These are phyloP conservation scores for Kwoniella bestiolae DNA, from an alignment of 768 basidiomycete species.

Conservation along the genomic window DNA sequence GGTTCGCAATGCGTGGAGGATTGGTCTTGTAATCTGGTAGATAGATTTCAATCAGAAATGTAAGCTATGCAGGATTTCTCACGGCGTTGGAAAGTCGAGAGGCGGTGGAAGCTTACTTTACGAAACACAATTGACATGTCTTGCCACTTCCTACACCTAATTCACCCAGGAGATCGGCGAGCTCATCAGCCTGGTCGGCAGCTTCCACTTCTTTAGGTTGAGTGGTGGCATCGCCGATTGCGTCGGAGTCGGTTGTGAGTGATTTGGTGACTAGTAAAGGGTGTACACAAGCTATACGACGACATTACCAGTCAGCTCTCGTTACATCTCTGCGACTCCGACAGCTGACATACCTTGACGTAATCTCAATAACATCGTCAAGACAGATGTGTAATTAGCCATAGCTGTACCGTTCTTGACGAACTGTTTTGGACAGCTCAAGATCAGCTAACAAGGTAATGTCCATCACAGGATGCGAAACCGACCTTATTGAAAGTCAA, in stretches of 20 bases:
- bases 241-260: slow-evolving; percentile 69
- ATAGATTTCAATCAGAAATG: background rate
- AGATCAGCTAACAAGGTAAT: background rate
- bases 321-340: slow-evolving; percentile 3
- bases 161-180: slow-evolving; percentile 73
- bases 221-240: slow-evolving; percentile 67
- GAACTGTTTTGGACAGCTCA: slow-evolving; percentile 38
- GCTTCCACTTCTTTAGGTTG: slow-evolving; percentile 63
- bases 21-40: slow-evolving; percentile 29
- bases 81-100: background rate
- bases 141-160: slow-evolving; percentile 66
- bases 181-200: slow-evolving; percentile 68
- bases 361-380: slow-evolving; percentile 67
- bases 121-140: slow-evolving; percentile 80
- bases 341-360: slow-evolving; percentile 72
- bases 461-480: background rate
- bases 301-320: background rate
- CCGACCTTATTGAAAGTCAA: slow-evolving; percentile 65
- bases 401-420: slow-evolving; percentile 51
- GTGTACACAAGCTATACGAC: slow-evolving; percentile 80
- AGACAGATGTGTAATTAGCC: slow-evolving; percentile 58
- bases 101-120: slow-evolving; percentile 62
- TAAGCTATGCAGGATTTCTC: slow-evolving; percentile 8
- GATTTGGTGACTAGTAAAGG: slow-evolving; percentile 77
- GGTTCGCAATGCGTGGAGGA: slow-evolving; percentile 64